A percentile compares a stretch with the other conserved stretches of the same genome.
Evolutionary conservation across 2,329 filamentous ascomycete species (phyloP).

Genomic region (Claviceps capensis): DNA sequence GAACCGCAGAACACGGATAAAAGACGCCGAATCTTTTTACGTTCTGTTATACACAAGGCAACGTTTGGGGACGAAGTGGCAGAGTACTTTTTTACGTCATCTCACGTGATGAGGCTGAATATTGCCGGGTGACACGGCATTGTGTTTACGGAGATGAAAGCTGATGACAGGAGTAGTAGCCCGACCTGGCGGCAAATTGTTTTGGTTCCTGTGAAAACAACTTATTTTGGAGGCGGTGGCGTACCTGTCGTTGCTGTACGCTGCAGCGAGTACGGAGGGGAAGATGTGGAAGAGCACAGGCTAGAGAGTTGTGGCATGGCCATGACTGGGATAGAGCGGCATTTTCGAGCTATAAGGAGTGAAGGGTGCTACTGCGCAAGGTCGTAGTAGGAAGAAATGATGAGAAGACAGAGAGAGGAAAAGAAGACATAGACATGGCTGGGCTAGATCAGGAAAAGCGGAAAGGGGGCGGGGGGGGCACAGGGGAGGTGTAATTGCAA

Average conservation of each 20-base stretch:
- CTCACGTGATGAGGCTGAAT: no score
- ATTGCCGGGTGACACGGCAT: no score
- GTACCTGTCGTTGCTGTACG: slow-evolving; percentile 2
- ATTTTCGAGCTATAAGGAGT: no score
- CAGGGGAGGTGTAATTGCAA: not conserved
- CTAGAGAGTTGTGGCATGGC: not conserved
- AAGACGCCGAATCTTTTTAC: no score
- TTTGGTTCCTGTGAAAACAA: no score
- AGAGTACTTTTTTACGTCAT: not conserved
- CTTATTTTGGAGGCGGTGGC: not conserved
- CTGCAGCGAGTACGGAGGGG: not conserved
- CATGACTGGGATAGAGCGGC: not conserved
- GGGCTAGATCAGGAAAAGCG: not conserved
- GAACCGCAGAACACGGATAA: slow-evolving; percentile 7
- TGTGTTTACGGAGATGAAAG: not conserved
- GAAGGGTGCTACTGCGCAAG: no score
- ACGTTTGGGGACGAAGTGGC: not conserved
- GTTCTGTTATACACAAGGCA: not conserved
- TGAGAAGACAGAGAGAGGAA: not conserved
- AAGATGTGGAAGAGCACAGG: not conserved
- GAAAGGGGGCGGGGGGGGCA: not conserved
- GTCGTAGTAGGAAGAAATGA: no score
- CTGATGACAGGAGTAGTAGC: not conserved
- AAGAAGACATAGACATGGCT: not conserved
- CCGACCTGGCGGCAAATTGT: not conserved